Evolutionary conservation across 306 rosid species (phyloP).

Genomic region (Bauhinia variegata): DNA sequence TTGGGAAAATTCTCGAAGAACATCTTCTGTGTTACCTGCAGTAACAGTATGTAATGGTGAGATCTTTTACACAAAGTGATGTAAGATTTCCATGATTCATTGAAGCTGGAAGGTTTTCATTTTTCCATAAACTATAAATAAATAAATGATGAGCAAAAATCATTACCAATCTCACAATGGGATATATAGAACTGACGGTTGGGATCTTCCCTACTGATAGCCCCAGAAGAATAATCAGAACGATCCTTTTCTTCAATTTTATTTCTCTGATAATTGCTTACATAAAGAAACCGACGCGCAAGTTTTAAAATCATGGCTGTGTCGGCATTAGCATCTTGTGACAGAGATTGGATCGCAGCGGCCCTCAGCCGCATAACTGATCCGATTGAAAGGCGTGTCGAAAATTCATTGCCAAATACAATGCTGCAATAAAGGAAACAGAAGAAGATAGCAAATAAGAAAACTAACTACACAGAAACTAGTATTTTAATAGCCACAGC

Average conservation of each 20-base stretch:
- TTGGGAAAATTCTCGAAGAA: conserved; percentile 29
- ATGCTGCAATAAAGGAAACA: conserved; percentile 53
- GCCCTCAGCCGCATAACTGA: conserved; percentile 85
- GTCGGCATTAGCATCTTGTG: conserved; percentile 69
- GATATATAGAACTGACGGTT: conserved; percentile 36
- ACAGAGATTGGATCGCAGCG: conserved; percentile 76
- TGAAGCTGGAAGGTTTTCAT: conserved; percentile 19
- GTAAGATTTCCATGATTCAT: conserved; percentile 31
- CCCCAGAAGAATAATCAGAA: conserved; percentile 40
- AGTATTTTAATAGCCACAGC: conserved; percentile 4
- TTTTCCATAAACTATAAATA: conserved; percentile 21
- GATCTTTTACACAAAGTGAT: conserved; percentile 32
- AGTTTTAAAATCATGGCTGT: conserved; percentile 63
- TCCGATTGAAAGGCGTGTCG: conserved; percentile 81
- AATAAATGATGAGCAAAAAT: conserved; percentile 43
- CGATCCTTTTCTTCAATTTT: conserved; percentile 43
- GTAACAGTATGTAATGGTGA: conserved; percentile 14
- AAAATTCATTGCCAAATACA: conserved; percentile 77
- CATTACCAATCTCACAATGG: conserved; percentile 47
- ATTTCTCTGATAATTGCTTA: conserved; percentile 52
- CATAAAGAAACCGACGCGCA: conserved; percentile 59
- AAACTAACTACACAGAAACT: conserved; percentile 13
- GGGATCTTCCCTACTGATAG: conserved; percentile 31
- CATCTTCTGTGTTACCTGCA: conserved; percentile 34
- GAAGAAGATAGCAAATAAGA: conserved; percentile 20